These are phyloP conservation scores for Fusarium graminum DNA, from an alignment of 2,329 filamentous ascomycete species.

Conservation along the genomic window DNA sequence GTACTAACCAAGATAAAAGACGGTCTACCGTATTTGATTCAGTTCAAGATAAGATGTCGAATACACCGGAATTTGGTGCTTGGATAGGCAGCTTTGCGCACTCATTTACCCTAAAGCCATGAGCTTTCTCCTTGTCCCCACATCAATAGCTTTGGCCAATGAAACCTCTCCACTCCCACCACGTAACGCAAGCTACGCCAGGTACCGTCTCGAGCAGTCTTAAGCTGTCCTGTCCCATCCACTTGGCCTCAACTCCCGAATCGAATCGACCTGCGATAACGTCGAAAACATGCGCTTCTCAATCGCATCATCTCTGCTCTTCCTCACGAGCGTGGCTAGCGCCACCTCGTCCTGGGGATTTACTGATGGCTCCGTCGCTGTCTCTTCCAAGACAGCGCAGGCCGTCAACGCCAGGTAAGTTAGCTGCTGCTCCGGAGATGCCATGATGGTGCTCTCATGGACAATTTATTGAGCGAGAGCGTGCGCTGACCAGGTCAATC, in stretches of 20 bases:
- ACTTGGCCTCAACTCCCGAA: slow-evolving; percentile 46
- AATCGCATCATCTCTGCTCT: slow-evolving; percentile 57
- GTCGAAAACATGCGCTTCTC: slow-evolving; percentile 55
- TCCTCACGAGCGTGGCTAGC: slow-evolving; percentile 64
- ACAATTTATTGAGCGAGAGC: slow-evolving; percentile 3
- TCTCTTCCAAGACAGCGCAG: slow-evolving; percentile 74
- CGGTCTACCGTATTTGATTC: no score
- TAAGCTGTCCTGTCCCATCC: slow-evolving; percentile 45
- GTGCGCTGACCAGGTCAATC: slow-evolving; percentile 41
- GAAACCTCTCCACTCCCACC: slow-evolving; percentile 43
- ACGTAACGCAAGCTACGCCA: slow-evolving; percentile 47
- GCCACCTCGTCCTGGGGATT: slow-evolving; percentile 77
- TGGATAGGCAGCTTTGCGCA: no score
- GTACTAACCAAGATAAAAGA: no score
- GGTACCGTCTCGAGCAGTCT: slow-evolving; percentile 43
- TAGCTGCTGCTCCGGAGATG: slow-evolving; percentile 28
- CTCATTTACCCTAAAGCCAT: slow-evolving; percentile 29
- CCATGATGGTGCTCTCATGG: slow-evolving; percentile 35
- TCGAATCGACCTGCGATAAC: slow-evolving; percentile 39
- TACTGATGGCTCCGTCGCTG: slow-evolving; percentile 76
- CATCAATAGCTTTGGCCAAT: slow-evolving; percentile 46
- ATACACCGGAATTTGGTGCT: not conserved
- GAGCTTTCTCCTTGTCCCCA: slow-evolving; percentile 25
- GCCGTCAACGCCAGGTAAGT: slow-evolving; percentile 75
- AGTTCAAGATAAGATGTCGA: no score